Evolutionary conservation across 306 rosid species (phyloP).

Genomic region (Cicer pinnatifidum): DNA sequence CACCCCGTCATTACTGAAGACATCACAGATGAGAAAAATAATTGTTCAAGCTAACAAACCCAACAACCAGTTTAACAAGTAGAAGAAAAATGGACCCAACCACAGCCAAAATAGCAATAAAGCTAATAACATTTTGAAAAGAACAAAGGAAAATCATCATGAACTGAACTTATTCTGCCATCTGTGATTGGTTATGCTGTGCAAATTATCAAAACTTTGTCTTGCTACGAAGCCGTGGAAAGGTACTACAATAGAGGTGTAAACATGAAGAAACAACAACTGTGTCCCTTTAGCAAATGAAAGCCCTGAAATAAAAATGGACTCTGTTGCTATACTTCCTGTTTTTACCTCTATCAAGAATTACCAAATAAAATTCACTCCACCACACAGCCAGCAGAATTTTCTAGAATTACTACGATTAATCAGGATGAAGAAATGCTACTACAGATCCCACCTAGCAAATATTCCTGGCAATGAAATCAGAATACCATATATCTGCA

Average conservation of each 20-base stretch:
- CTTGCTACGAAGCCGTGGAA: neutral
- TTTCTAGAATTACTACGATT: constrained; percentile 5
- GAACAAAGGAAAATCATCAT: constrained; percentile 8
- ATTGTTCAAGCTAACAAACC: constrained; percentile 3
- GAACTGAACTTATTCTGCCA: constrained; percentile 1
- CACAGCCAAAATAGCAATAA: constrained; percentile 12
- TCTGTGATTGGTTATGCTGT: constrained; percentile 5
- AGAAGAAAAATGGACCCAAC: constrained; percentile 28
- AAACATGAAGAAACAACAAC: constrained; percentile 1
- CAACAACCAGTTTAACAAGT: neutral
- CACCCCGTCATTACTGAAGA: constrained; percentile 6
- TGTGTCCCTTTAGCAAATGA: neutral
- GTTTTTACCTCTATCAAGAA: constrained; percentile 5
- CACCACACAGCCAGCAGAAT: neutral
- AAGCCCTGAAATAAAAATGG: neutral
- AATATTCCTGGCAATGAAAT: constrained; percentile 1
- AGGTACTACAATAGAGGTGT: neutral
- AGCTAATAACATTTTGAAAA: neutral
- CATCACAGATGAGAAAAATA: constrained; percentile 3
- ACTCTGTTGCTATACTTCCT: neutral
- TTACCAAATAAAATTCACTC: constrained; percentile 7
- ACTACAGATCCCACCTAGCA: constrained; percentile 22
- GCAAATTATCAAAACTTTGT: neutral
- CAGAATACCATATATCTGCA: neutral
- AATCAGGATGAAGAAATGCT: constrained; percentile 18